Conservation (phyloP, 768 basidiomycete genomes). For the Amanita exitialis region DNA sequence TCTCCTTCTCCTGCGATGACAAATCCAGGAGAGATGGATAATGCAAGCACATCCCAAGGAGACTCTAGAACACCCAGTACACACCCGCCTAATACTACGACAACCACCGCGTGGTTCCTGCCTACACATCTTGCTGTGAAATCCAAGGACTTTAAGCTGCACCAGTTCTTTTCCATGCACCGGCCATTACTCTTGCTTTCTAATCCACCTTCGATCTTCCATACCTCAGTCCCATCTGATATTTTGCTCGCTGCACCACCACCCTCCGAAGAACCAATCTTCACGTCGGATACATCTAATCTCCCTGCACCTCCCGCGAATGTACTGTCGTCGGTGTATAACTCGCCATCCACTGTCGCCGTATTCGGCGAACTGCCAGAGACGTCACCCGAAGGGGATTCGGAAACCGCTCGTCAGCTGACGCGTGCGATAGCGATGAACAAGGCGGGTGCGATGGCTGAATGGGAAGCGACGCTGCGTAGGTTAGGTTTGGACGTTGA, state of each 20-base stretch:
- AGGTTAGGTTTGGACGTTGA: conserved; percentile 51
- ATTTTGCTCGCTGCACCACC: conserved; percentile 12
- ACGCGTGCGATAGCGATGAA: conserved; percentile 63
- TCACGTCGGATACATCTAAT: not conserved
- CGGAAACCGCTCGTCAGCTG: conserved; percentile 73
- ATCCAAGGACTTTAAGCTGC: conserved; percentile 64
- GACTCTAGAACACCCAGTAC: not conserved
- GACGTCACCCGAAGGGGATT: conserved; percentile 60
- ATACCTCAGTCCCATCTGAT: conserved; percentile 19
- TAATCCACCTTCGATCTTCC: conserved; percentile 47
- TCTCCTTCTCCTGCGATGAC: conserved; percentile 1
- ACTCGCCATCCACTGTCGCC: not conserved
- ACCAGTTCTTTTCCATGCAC: conserved; percentile 79
- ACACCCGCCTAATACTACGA: not conserved
- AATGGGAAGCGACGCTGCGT: conserved; percentile 63
- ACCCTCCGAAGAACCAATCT: not conserved
- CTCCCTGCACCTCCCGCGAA: not conserved
- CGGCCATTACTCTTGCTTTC: conserved; percentile 66
- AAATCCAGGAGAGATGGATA: not conserved
- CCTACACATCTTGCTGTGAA: conserved; percentile 45
- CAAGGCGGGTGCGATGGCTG: conserved; percentile 45
- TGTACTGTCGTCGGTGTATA: conserved; percentile 8
- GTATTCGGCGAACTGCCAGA: conserved; percentile 32
- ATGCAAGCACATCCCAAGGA: not conserved
- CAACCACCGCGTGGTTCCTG: conserved; percentile 9